Evolutionary conservation across 768 basidiomycete genomes (phyloP), one percentile per base, ranked within the genome.

Genomic region (Tylopilus subfusipes): DNA sequence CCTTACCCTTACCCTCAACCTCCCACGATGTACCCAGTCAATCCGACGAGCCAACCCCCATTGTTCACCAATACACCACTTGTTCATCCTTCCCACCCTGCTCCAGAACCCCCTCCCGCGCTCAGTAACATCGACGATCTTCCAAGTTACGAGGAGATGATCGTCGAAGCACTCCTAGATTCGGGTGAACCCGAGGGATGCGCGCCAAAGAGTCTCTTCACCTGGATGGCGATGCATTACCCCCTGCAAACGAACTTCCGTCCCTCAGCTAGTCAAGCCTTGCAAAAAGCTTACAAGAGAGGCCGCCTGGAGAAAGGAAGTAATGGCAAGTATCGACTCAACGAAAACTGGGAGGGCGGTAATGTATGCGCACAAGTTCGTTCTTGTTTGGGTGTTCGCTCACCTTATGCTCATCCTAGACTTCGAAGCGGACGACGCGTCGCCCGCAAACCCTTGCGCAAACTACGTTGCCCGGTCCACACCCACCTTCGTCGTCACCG

Each of bases 141-240:
- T 46, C 91, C 91, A 8, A 88, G 86, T 58, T 94, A 94, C 53
- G 91, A 94, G 64, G 91, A 93, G 57, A 94, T 94, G 92, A 88
- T 93, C 18, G 88, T 86, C 12, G 87, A 89, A 64, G 90, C 90
- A 1, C 73, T 94, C 24, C 70, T 75, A 14, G 86, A 85, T 52
- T 77, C 81, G 40, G 75, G 72, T 8, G 88, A 90, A 53, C 76
- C 83, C 2, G 88, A 93, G 43, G 92, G 92, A 18, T 81, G 82
- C 52, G 85, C 85, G 8, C 92, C 92, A n/a, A 93, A 90, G 67
- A 83, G 84, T 55, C 64, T 94, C 29, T 94, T 91, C 67, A 73
- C 81, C 7, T 90, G 88, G 88, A 94, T 94, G 87, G 85, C 85
- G 4, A 75, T 81, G 29, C 79, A 82, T 36, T 94, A 90, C 68